Evolutionary conservation across 2,329 filamentous ascomycete species (phyloP), one percentile per base, ranked within the genome.

Genomic region (Huntiella decipiens): DNA sequence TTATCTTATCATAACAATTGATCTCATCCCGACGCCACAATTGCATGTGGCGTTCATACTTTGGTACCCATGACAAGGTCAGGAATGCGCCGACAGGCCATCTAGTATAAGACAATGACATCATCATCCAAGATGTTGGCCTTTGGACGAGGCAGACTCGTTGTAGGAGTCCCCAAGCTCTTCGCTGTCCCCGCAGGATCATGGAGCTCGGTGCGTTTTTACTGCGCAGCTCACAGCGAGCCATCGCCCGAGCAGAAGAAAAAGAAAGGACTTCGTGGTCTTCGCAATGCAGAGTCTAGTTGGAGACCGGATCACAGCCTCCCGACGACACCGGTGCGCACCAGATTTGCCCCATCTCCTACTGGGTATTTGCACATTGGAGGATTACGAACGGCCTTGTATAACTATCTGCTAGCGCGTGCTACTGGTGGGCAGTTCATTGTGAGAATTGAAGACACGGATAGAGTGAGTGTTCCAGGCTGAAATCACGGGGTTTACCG

Each of bases 361-460:
- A 98, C 91, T 0, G 91, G 91, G 1, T 87, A 88, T 55, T 70
- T 98, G 17, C 91, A 98, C 61, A 68, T 98, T 10, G 91, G 91
- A 3, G 94, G 87, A 0, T 62, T 98, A 33, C 72, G 91, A 49
- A 98, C 91, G 0, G 92, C 92, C 0, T 63, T 98, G n/a, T 96
- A 86, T 66, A 96, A 94, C 56, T 95, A 88, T 54, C 66, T 98
- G 4, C 70, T 93, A n/a, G 87, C 91, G 0, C 82, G 79, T 56
- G 76, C 80, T 2, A 94, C 91, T 0, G 79, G 81, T 4, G 91
- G 91, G 5, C 81, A 93, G 58, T 98, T 98, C 56, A 63, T 98
- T 8, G 65, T 98, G 43, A 77, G 91, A 7, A 77, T 98, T 52
- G 91, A 98, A 64, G 91, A 98, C 60, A 98, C 91, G 4, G 91